These are phyloP conservation scores for Arthrobotrys entomopaga DNA, from an alignment of 2,329 filamentous ascomycete genomes.

Conservation along the genomic window DNA sequence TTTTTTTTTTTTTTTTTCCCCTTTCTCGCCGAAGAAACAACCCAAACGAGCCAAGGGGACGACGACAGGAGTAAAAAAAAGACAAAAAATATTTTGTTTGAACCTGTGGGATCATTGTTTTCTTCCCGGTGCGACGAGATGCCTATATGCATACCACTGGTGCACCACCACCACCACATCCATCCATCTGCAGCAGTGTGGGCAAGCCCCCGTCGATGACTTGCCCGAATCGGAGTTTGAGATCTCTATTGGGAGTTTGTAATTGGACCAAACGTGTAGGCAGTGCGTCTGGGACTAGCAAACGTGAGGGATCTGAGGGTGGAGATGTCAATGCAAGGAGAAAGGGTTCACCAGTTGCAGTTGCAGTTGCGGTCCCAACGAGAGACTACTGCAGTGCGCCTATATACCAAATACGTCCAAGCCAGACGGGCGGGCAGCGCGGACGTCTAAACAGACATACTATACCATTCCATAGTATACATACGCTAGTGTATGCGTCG, in stretches of 20 bases:
- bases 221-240: conserved; percentile 34
- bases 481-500: neutral
- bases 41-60: no score
- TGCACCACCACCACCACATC: no score
- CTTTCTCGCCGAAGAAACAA: no score
- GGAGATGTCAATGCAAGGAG: conserved; percentile 52
- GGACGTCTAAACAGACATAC: conserved; percentile 9
- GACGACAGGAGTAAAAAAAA: no score
- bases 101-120: no score
- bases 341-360: conserved; percentile 34
- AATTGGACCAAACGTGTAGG: no score
- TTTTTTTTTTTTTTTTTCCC: no score
- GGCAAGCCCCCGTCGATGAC: conserved; percentile 24
- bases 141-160: no score
- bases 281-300: no score
- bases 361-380: conserved; percentile 1
- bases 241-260: conserved; percentile 18
- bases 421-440: neutral
- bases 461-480: no score
- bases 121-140: no score
- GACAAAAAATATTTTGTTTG: no score
- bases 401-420: neutral
- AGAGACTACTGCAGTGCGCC: conserved; percentile 6
- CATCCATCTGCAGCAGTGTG: conserved; percentile 8
- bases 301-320: conserved; percentile 7